These are phyloP conservation scores for Candida sp. DNA, from an alignment of 1,139 yeast genomes.

Conservation along the genomic window DNA sequence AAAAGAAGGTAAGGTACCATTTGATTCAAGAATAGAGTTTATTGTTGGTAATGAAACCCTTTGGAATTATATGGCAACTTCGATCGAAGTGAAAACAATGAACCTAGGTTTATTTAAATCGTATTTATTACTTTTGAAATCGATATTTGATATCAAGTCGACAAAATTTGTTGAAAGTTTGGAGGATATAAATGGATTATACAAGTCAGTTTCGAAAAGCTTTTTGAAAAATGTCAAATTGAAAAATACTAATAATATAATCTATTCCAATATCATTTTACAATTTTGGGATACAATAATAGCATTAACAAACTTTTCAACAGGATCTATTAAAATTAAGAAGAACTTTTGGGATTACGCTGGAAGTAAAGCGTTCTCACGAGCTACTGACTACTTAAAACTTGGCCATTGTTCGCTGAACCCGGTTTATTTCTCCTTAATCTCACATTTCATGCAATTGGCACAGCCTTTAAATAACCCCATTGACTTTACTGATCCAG, in stretches of 20 bases:
- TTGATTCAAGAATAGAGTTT: constrained; percentile 18
- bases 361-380: constrained; percentile 34
- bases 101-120: constrained; percentile 49
- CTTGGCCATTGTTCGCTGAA: constrained; percentile 54
- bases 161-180: constrained; percentile 12
- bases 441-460: constrained; percentile 7
- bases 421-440: constrained; percentile 41
- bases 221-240: constrained; percentile 51
- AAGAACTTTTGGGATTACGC: constrained; percentile 54
- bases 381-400: constrained; percentile 42
- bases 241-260: constrained; percentile 22
- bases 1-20: constrained; percentile 11
- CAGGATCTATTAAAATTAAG: constrained; percentile 25
- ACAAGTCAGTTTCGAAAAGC: constrained; percentile 46
- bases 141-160: constrained; percentile 9
- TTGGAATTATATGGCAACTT: constrained; percentile 38
- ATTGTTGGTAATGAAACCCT: constrained; percentile 36
- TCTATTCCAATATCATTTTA: constrained; percentile 44
- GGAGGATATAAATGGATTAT: constrained; percentile 21
- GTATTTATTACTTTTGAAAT: constrained; percentile 31
- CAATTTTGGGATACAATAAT: constrained; percentile 48
- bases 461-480: neutral
- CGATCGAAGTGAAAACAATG: constrained; percentile 20
- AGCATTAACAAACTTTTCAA: constrained; percentile 31
- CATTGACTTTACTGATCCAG: constrained; percentile 11